These are phyloP conservation scores for Venturia pyrina DNA, from an alignment of 2,329 filamentous ascomycete species.

Conservation along the genomic window DNA sequence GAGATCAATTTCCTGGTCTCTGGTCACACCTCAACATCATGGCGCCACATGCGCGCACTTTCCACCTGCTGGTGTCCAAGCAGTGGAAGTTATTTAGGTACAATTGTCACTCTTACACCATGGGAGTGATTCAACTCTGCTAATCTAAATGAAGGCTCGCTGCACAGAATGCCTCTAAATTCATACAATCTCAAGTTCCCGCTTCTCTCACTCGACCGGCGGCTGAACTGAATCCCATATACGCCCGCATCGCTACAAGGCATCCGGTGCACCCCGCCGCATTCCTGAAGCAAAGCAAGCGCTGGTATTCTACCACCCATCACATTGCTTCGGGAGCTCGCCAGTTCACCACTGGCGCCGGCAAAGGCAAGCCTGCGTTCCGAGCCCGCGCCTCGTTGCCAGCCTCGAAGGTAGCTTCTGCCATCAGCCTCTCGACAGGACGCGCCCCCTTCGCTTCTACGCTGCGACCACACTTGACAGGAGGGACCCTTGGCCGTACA, in stretches of 20 bases:
- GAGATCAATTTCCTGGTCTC: neutral
- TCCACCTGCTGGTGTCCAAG: slow-evolving; percentile 31
- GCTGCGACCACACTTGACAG: slow-evolving; percentile 84
- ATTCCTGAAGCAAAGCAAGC: slow-evolving; percentile 52
- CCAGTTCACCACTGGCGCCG: slow-evolving; percentile 16
- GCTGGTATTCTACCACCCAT: slow-evolving; percentile 51
- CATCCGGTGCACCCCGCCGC: slow-evolving; percentile 54
- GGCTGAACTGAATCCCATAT: slow-evolving; percentile 47
- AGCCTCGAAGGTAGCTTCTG: slow-evolving; percentile 45
- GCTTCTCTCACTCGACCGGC: slow-evolving; percentile 30
- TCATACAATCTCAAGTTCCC: slow-evolving; percentile 35
- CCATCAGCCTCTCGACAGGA: slow-evolving; percentile 54
- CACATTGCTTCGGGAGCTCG: slow-evolving; percentile 41
- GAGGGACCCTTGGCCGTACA: slow-evolving; percentile 71
- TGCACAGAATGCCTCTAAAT: slow-evolving; percentile 37
- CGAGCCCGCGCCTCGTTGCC: slow-evolving; percentile 44
- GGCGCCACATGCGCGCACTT: slow-evolving; percentile 27
- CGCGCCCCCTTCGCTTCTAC: slow-evolving; percentile 80
- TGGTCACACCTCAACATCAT: slow-evolving; percentile 17
- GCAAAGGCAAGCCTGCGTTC: slow-evolving; percentile 20
- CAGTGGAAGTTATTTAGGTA: slow-evolving; percentile 32
- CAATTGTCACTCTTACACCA: no score
- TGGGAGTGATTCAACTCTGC: neutral
- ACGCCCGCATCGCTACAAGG: slow-evolving; percentile 45
- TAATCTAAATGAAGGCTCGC: slow-evolving; percentile 29